Conservation (phyloP, 2,329 filamentous ascomycete species). For the Paraphaeosphaeria sporulosa region DNA sequence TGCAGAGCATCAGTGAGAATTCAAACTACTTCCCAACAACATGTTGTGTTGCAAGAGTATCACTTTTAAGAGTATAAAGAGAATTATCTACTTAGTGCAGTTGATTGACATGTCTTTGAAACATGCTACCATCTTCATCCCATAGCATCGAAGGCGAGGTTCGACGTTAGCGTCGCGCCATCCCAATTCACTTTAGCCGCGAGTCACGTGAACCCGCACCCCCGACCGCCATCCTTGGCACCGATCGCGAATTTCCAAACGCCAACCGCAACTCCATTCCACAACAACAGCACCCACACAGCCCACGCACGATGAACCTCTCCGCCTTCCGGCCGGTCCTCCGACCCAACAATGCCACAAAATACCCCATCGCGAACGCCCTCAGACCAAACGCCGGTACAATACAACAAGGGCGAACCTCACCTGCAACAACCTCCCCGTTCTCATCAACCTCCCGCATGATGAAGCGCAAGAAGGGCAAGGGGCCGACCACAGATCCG, state of each 20-base stretch:
- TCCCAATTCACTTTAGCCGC: not conserved
- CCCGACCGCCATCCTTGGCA: not conserved
- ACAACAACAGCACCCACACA: not conserved
- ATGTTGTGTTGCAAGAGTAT: too few species aligned
- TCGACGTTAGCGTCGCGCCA: not conserved
- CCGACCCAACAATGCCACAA: constrained; percentile 23
- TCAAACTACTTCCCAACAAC: too few species aligned
- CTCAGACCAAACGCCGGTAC: constrained; percentile 17
- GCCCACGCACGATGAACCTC: constrained; percentile 16
- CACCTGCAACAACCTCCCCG: constrained; percentile 23
- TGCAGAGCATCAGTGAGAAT: too few species aligned
- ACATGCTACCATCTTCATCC: too few species aligned
- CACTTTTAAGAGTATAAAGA: too few species aligned
- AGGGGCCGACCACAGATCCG: constrained; percentile 32
- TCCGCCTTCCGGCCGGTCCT: constrained; percentile 34
- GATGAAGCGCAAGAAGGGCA: constrained; percentile 36
- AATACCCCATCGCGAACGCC: constrained; percentile 19
- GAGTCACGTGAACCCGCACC: constrained; percentile 7
- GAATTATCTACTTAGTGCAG: too few species aligned
- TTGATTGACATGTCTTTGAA: too few species aligned
- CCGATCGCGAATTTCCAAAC: constrained; percentile 4
- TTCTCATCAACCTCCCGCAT: constrained; percentile 43
- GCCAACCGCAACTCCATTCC: not conserved
- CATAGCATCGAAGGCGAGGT: not conserved
- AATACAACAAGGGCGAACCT: constrained; percentile 21